Percentiles rank a stretch among this genome's conserved stretches.
Conservation (phyloP, 2,329 filamentous ascomycete species). For the Leptographium procerum region DNA sequence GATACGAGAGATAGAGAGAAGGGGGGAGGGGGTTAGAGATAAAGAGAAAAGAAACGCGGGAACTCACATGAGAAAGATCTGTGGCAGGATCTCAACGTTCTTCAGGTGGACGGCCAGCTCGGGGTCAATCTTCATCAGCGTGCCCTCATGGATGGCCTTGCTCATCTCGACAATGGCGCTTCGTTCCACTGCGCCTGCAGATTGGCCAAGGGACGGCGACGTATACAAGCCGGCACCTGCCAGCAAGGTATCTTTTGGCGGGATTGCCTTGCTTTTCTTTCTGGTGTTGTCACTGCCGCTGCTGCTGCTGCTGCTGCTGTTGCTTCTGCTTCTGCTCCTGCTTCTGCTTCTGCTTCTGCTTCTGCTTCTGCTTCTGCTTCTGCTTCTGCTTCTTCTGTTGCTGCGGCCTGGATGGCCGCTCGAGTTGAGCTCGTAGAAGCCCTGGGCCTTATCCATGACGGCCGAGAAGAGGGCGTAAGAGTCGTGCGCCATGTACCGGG, state of each 20-base stretch:
- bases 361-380: background rate
- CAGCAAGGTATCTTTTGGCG: background rate
- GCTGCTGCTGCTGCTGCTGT: background rate
- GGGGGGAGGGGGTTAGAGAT: background rate
- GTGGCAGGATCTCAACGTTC: slow-evolving; percentile 79
- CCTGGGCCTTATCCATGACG: slow-evolving; percentile 78
- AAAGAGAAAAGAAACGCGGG: background rate
- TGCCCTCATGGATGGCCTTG: slow-evolving; percentile 73
- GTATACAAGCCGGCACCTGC: background rate
- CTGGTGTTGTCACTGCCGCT: too few species aligned
- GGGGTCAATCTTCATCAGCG: slow-evolving; percentile 47
- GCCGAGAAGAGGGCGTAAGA: slow-evolving; percentile 74
- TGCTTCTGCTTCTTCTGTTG: background rate
- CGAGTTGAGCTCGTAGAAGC: slow-evolving; percentile 71
- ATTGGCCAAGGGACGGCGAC: background rate
- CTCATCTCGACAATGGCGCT: slow-evolving; percentile 74
- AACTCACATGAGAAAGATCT: slow-evolving; percentile 83
- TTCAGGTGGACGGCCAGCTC: slow-evolving; percentile 54
- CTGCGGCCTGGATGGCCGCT: slow-evolving; percentile 10
- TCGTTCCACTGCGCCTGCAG: slow-evolving; percentile 25
- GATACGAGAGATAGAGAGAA: too few species aligned
- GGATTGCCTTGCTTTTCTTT: too few species aligned
- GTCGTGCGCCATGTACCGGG: slow-evolving; percentile 75
- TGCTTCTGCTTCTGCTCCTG: background rate
- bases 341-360: background rate